Evolutionary conservation across 768 basidiomycete species (phyloP), one percentile per base, ranked within the genome.

Genomic region (Suillus bovinus): DNA sequence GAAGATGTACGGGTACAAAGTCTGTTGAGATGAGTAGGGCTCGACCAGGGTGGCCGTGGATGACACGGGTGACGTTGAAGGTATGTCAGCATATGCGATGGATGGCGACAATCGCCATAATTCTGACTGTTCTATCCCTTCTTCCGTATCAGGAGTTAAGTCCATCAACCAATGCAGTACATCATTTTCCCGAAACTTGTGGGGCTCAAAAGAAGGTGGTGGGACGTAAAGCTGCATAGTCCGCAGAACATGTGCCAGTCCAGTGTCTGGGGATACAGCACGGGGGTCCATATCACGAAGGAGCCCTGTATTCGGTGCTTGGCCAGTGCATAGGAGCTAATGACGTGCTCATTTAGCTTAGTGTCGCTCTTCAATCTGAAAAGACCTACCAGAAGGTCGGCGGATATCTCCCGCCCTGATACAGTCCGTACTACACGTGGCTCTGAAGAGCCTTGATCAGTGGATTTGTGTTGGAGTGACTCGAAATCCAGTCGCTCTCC

Each of bases 321-420:
- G 87, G 8, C 87, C 87, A 0, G 85, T 87, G 66, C 86, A 87
- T 2, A 86, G 73, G 11, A 87, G 79, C 85, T 86, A 44, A 47
- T n/a, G 42, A 42, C 2, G 24, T 17, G 38, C 39, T 36, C 38
- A 31, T 20, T 64, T 34, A 33, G 42, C 13, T 42, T 17, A 36
- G 4, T 47, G 24, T 27, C 29, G 36, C 14, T 58, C 46, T 36
- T n/a, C 13, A 33, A 62, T n/a, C 11, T 29, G 29, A 33, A 53
- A 36, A 27, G 64, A 29, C 29, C 27, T 63, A 86, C 86, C 24
- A 87, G 69, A 4, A 86, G 72, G 66, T 87, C 84, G 0, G 83
- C 84, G 17, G 73, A 72, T 29, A 88, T 78, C 59, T 81, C 79
- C 36, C 80, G 73, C 1, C 86, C 86, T 33, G 76, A 80, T 17